Percentiles rank a stretch among this genome's conserved stretches.
These are phyloP conservation scores for Poterioochromonas sp. DNA, from an alignment of 352 stramenopile species.

Conservation along the genomic window DNA sequence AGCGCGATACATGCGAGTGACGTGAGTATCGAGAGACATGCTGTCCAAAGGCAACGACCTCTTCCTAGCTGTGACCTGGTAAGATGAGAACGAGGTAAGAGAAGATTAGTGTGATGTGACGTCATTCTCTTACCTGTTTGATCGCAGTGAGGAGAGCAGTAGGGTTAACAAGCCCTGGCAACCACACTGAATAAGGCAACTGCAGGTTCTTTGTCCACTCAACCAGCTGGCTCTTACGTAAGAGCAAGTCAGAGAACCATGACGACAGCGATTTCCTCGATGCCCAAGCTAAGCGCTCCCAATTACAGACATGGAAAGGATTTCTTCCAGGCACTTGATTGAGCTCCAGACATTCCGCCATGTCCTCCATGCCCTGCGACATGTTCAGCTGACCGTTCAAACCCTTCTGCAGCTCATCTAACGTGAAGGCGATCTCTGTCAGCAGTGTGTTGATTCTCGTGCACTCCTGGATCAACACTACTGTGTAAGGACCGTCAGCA, in stretches of 20 bases:
- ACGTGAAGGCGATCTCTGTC: conserved; percentile 67
- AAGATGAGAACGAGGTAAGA: conserved; percentile 57
- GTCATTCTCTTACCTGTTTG: conserved; percentile 44
- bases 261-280: conserved; percentile 62
- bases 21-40: conserved; percentile 78
- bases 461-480: conserved; percentile 81
- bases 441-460: conserved; percentile 78
- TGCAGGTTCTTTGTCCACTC: conserved; percentile 63
- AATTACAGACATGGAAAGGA: conserved; percentile 61
- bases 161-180: conserved; percentile 78
- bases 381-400: conserved; percentile 80
- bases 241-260: conserved; percentile 69
- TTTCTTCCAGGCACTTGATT: conserved; percentile 82
- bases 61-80: conserved; percentile 72
- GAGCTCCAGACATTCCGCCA: conserved; percentile 49
- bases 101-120: conserved; percentile 46
- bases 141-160: conserved; percentile 81
- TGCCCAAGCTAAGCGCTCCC: conserved; percentile 58
- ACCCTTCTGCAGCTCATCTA: conserved; percentile 81
- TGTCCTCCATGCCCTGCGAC: conserved; percentile 74
- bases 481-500: conserved; percentile 67
- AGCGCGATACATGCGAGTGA: conserved; percentile 48
- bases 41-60: conserved; percentile 74
- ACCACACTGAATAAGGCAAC: conserved; percentile 70
- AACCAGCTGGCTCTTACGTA: conserved; percentile 56